Evolutionary conservation across 805 yeast species (phyloP).

Genomic region (Kluyveromyces nonfermentans): DNA sequence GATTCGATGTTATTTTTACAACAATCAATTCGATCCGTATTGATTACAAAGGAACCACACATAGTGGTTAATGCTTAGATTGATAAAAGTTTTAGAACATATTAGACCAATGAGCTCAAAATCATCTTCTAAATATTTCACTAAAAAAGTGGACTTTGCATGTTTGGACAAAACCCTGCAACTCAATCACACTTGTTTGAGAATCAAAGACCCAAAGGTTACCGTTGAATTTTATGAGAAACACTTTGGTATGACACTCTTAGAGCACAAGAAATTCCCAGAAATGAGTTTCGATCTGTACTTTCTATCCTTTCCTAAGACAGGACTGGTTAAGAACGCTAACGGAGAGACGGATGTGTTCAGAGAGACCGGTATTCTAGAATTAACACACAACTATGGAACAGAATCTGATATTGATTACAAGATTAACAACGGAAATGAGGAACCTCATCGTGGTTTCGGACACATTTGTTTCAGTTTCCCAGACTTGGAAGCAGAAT

Average conservation of each 20-base stretch:
- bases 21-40: not conserved
- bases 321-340: constrained; percentile 28
- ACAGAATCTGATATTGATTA: constrained; percentile 49
- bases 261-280: constrained; percentile 43
- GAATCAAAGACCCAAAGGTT: constrained; percentile 71
- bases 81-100: not conserved
- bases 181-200: constrained; percentile 63
- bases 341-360: constrained; percentile 31
- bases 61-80: not conserved
- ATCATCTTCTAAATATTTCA: constrained; percentile 6
- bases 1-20: not conserved
- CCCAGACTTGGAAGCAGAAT: constrained; percentile 59
- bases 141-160: constrained; percentile 16
- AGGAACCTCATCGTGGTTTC: constrained; percentile 77
- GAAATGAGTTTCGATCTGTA: constrained; percentile 55
- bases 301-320: constrained; percentile 44
- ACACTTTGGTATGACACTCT: constrained; percentile 61
- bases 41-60: not conserved
- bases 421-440: constrained; percentile 71
- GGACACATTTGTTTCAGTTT: constrained; percentile 91
- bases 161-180: constrained; percentile 22
- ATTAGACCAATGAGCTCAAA: constrained; percentile 13
- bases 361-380: constrained; percentile 54
- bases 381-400: constrained; percentile 75
- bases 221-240: constrained; percentile 66